These are phyloP conservation scores for Penicillium parvum DNA, from an alignment of 495 filamentous ascomycete genomes.

Conservation along the genomic window DNA sequence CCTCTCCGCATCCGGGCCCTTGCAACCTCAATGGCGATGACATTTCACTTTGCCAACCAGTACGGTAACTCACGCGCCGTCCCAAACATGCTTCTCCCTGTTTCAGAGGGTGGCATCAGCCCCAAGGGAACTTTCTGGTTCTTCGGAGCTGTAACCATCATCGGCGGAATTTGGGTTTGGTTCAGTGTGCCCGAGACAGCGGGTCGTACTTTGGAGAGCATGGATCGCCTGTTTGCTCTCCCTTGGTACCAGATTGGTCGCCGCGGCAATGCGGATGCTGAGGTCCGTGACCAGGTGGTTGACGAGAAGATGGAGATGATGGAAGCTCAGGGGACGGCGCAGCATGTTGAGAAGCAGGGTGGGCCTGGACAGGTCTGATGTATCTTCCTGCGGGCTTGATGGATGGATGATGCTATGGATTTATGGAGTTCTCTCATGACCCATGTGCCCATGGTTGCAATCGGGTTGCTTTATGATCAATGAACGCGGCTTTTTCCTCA, in stretches of 20 bases:
- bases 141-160: conserved; percentile 57
- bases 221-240: conserved; percentile 64
- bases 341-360: conserved; percentile 15
- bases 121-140: conserved; percentile 63
- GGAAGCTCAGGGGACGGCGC: conserved; percentile 10
- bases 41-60: conserved; percentile 68
- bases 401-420: too few relatives aligned
- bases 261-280: conserved; percentile 55
- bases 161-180: conserved; percentile 58
- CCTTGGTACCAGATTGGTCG: conserved; percentile 63
- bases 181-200: conserved; percentile 42
- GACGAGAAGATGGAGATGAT: conserved; percentile 27
- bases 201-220: conserved; percentile 44
- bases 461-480: too few relatives aligned
- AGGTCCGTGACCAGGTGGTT: conserved; percentile 36
- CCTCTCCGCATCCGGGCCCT: conserved; percentile 52
- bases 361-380: conserved; percentile 1
- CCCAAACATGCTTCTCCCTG: conserved; percentile 51
- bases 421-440: too few relatives aligned
- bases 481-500: too few relatives aligned
- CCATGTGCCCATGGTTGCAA: too few relatives aligned
- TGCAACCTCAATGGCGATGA: conserved; percentile 41
- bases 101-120: conserved; percentile 41
- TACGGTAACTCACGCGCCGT: conserved; percentile 59
- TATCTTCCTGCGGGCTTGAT: too few relatives aligned